Conservation (phyloP, 202 grass and related monocot genomes). For the Saccharum hybrid region DNA sequence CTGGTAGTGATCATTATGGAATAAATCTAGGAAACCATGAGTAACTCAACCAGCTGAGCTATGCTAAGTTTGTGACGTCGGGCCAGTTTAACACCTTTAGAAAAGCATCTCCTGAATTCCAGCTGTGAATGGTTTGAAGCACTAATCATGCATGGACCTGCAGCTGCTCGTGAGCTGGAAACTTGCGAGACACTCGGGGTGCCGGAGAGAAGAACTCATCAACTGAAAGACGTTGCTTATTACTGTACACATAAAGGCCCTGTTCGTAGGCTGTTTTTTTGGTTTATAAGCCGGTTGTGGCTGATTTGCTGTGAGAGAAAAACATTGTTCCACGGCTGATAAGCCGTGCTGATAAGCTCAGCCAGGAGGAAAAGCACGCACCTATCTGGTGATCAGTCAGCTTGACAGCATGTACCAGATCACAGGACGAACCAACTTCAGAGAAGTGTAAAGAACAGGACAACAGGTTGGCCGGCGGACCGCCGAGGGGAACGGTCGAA, state of each 20-base stretch:
- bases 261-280: no score
- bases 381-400: constrained; percentile 1
- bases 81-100: background rate
- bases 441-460: background rate
- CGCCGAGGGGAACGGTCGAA: background rate
- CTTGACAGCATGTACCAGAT: constrained; percentile 33
- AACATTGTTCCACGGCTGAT: no score
- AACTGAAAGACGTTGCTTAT: background rate
- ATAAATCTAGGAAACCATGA: background rate
- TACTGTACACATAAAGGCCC: background rate
- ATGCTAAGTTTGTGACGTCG: background rate
- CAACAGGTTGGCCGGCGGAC: constrained; percentile 34
- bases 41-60: background rate
- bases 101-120: background rate
- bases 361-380: no score
- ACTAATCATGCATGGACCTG: background rate
- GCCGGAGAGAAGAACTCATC: background rate
- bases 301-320: no score
- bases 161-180: background rate
- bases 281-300: no score
- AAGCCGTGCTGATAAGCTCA: no score
- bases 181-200: background rate
- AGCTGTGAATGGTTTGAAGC: background rate
- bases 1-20: background rate
- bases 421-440: background rate